These are phyloP conservation scores for Corynespora cassiicola DNA, from an alignment of 2,329 filamentous ascomycete species.

Conservation along the genomic window DNA sequence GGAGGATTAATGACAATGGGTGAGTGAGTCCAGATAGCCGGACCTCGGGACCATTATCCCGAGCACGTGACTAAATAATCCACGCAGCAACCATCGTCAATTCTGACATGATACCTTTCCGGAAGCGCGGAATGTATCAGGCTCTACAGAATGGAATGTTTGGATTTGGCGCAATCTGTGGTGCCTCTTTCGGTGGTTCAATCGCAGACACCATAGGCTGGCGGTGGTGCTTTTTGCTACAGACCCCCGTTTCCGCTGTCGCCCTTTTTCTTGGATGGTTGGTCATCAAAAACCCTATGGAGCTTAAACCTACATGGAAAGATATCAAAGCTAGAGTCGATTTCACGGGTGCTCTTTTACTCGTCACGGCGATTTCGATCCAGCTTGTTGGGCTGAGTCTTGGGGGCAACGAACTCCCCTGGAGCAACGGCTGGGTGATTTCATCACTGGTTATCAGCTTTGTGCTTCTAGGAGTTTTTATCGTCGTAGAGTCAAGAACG, in stretches of 20 bases:
- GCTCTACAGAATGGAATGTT: constrained; percentile 67
- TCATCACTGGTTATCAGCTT: constrained; percentile 46
- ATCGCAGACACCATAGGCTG: constrained; percentile 54
- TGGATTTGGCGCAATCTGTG: constrained; percentile 68
- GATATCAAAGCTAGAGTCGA: constrained; percentile 63
- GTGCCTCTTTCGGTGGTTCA: constrained; percentile 52
- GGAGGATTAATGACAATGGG: constrained; percentile 41
- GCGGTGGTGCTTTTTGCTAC: constrained; percentile 64
- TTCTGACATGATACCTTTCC: constrained; percentile 68
- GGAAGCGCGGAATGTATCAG: constrained; percentile 64
- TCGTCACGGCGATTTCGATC: constrained; percentile 64
- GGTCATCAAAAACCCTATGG: constrained; percentile 59
- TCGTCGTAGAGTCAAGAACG: constrained; percentile 50
- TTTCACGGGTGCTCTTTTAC: constrained; percentile 61
- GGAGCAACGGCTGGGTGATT: constrained; percentile 51
- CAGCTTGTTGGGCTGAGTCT: constrained; percentile 57
- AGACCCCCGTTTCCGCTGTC: constrained; percentile 65
- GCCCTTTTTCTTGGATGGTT: constrained; percentile 62
- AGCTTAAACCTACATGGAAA: constrained; percentile 30
- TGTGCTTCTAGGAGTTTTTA: constrained; percentile 45
- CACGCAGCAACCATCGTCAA: constrained; percentile 50
- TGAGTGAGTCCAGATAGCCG: constrained; percentile 1
- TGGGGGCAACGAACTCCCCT: constrained; percentile 55
- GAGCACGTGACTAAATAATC: constrained; percentile 8
- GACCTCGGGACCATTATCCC: background rate